Percentiles rank a stretch among this genome's conserved stretches.
These are phyloP conservation scores for Gentiana dahurica DNA, from an alignment of 257 asterid genomes.

Conservation along the genomic window DNA sequence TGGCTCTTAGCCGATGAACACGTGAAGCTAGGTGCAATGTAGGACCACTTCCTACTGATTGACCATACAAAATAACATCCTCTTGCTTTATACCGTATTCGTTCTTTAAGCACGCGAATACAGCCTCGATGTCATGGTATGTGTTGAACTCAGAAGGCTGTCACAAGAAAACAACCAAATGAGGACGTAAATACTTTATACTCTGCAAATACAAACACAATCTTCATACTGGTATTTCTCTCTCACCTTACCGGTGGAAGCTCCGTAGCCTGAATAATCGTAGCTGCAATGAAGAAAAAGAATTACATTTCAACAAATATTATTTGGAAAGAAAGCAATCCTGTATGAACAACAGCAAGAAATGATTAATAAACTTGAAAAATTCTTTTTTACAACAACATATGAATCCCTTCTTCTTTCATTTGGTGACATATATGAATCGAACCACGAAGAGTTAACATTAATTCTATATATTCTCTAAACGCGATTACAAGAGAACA, in stretches of 20 bases:
- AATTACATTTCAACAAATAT: background rate
- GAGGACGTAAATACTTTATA: background rate
- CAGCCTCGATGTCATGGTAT: slow-evolving; percentile 89
- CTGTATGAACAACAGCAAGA: background rate
- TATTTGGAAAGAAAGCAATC: background rate
- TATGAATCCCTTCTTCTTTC: no score
- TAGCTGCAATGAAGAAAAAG: slow-evolving; percentile 58
- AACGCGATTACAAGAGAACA: no score
- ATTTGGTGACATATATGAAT: no score
- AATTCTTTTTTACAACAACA: no score
- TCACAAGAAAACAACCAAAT: slow-evolving; percentile 11
- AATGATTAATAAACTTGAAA: background rate
- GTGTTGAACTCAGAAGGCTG: slow-evolving; percentile 99
- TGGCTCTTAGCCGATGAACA: slow-evolving; percentile 60
- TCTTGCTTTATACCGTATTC: slow-evolving; percentile 84
- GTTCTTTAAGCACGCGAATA: slow-evolving; percentile 67
- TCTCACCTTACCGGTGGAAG: slow-evolving; percentile 95
- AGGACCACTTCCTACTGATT: slow-evolving; percentile 97
- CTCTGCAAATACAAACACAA: background rate
- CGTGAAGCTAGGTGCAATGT: slow-evolving; percentile 85
- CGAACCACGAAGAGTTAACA: no score
- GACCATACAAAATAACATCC: slow-evolving; percentile 92
- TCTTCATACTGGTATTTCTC: slow-evolving; percentile 1
- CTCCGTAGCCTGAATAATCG: slow-evolving; percentile 97
- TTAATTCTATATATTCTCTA: no score